phyloP scores from a whole-genome alignment of 169 alveolate genomes.

The Plasmodium cynomolgi region DNA sequence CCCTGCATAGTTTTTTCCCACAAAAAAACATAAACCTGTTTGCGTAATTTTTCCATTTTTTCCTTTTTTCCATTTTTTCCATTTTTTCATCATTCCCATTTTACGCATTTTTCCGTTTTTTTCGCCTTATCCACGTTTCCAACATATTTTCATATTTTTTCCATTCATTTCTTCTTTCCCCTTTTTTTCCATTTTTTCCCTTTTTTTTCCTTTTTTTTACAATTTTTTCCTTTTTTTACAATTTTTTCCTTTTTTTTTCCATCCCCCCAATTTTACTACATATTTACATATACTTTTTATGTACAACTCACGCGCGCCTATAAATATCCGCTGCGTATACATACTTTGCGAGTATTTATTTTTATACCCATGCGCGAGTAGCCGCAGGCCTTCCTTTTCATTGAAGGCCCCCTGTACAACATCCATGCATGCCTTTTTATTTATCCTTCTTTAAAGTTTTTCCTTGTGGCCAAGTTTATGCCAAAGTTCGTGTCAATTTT shows the following conservation, averaged over 20 bases:
- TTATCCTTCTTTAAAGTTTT: not conserved
- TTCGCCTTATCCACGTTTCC: not conserved
- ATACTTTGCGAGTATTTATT: not conserved
- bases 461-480: not conserved
- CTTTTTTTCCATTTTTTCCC: not conserved
- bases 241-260: not conserved
- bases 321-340: not conserved
- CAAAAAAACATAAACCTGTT: not conserved
- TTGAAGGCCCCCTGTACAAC: not conserved
- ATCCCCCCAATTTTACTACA: not conserved
- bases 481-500: not conserved
- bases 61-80: not conserved
- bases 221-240: not conserved
- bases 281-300: not conserved
- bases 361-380: not conserved
- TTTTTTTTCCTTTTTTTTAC: not conserved
- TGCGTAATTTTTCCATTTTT: not conserved
- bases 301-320: not conserved
- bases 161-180: not conserved
- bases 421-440: not conserved
- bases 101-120: not conserved
- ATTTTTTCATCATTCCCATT: not conserved
- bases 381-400: not conserved
- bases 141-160: not conserved
- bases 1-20: not conserved